Conservation (phyloP, 2,329 filamentous ascomycete genomes). For the Periglandula ipomoeae region DNA sequence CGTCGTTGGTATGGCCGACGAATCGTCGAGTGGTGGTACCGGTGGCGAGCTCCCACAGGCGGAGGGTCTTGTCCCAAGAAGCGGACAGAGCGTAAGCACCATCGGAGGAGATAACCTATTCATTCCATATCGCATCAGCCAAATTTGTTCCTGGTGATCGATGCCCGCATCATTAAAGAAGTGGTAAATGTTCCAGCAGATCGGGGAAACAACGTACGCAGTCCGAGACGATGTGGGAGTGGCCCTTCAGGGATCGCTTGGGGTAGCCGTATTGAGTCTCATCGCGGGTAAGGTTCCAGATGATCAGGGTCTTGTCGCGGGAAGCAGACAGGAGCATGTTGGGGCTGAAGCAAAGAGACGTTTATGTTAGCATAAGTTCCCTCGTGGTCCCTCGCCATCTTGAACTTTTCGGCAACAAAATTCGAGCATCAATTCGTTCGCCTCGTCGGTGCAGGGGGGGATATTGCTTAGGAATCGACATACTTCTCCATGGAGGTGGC, state of each 20-base stretch:
- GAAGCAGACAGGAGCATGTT: constrained; percentile 99
- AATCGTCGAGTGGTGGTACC: constrained; percentile 97
- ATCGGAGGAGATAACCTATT: constrained; percentile 95
- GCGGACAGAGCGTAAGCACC: constrained; percentile 97
- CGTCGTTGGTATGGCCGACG: constrained; percentile 98
- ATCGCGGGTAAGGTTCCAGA: constrained; percentile 99
- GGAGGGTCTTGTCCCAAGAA: constrained; percentile 99
- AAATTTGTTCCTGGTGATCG: constrained; percentile 5
- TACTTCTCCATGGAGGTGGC: constrained; percentile 99
- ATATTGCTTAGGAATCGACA: constrained; percentile 22
- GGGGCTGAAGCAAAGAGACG: constrained; percentile 48
- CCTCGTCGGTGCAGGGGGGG: constrained; percentile 3
- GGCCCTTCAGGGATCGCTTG: constrained; percentile 96
- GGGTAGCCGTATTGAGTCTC: constrained; percentile 98
- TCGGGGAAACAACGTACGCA: constrained; percentile 62
- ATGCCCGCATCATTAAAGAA: background rate
- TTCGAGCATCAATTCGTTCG: constrained; percentile 2
- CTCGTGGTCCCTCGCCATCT: background rate
- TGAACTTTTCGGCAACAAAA: background rate
- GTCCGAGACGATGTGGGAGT: constrained; percentile 99
- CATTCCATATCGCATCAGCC: constrained; percentile 15
- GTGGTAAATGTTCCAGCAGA: background rate
- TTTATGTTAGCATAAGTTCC: constrained; percentile 12
- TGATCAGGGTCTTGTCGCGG: constrained; percentile 98
- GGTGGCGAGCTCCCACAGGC: constrained; percentile 96